Percentiles rank a stretch among this genome's conserved stretches.
Conservation (phyloP, 768 basidiomycete species). For the Cyathus striatus region DNA sequence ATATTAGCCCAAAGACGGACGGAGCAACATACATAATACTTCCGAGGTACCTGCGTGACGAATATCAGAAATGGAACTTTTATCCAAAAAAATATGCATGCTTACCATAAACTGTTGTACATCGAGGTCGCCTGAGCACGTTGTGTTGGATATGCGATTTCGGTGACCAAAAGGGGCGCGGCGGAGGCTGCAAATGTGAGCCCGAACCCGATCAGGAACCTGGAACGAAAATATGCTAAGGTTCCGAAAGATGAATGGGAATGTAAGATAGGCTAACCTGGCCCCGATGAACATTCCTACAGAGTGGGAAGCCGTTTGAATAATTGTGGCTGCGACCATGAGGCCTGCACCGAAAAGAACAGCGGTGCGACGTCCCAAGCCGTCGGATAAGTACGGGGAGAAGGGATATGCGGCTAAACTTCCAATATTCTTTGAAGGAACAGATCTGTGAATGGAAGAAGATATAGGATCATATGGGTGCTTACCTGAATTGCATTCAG, state of each 20-base stretch:
- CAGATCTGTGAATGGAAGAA: too few relatives aligned
- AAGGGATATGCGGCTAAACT: constrained; percentile 55
- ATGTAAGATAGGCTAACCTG: constrained; percentile 29
- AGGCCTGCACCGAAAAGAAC: constrained; percentile 54
- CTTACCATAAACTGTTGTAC: constrained; percentile 75
- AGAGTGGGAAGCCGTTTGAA: constrained; percentile 56
- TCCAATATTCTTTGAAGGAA: constrained; percentile 51
- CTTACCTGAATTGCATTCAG: constrained; percentile 59
- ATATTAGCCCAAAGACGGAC: too few relatives aligned
- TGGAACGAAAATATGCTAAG: constrained; percentile 12
- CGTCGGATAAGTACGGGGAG: constrained; percentile 57
- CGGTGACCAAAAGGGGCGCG: constrained; percentile 72
- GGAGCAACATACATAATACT: constrained; percentile 48
- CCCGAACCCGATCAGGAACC: constrained; percentile 62
- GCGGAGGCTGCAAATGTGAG: constrained; percentile 62
- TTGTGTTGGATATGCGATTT: constrained; percentile 69
- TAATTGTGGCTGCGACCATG: constrained; percentile 52
- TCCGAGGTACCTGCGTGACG: too few relatives aligned
- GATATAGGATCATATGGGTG: too few relatives aligned
- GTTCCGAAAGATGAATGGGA: neutral
- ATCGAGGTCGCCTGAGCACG: constrained; percentile 65
- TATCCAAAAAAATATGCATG: too few relatives aligned
- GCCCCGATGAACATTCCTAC: constrained; percentile 67
- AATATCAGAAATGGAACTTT: too few relatives aligned
- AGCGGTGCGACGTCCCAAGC: constrained; percentile 53